A percentile compares a stretch with the other conserved stretches of the same genome.
These are phyloP conservation scores for Helotiales sp. DNA, from an alignment of 2,329 filamentous ascomycete genomes.

Conservation along the genomic window DNA sequence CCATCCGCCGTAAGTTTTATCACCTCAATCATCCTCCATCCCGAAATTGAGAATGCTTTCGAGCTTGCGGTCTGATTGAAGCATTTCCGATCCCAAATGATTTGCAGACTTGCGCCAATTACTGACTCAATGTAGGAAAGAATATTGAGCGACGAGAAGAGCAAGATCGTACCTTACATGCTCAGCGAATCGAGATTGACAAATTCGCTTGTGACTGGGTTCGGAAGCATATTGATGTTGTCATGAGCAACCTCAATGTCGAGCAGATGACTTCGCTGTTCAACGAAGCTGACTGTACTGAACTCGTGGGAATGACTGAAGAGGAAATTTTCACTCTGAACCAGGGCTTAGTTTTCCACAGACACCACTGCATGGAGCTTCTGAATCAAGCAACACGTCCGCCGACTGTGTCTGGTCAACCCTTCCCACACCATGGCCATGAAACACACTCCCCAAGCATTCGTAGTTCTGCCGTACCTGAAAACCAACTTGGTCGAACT, in stretches of 20 bases:
- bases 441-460: neutral
- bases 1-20: conserved; percentile 28
- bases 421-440: neutral
- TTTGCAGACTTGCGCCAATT: neutral
- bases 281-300: conserved; percentile 10
- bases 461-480: neutral
- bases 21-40: neutral
- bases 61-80: neutral
- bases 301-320: conserved; percentile 1
- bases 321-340: neutral
- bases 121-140: neutral
- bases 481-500: neutral
- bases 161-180: neutral
- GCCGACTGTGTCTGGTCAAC: neutral
- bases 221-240: conserved; percentile 11
- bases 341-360: neutral
- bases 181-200: conserved; percentile 22
- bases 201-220: conserved; percentile 32
- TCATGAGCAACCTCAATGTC: neutral
- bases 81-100: neutral
- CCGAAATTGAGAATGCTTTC: neutral
- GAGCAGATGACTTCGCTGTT: conserved; percentile 21
- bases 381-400: neutral
- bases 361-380: neutral
- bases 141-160: neutral